phyloP scores from a whole-genome alignment of 129 eudicot genomes.

The Gnaphalium uliginosum region DNA sequence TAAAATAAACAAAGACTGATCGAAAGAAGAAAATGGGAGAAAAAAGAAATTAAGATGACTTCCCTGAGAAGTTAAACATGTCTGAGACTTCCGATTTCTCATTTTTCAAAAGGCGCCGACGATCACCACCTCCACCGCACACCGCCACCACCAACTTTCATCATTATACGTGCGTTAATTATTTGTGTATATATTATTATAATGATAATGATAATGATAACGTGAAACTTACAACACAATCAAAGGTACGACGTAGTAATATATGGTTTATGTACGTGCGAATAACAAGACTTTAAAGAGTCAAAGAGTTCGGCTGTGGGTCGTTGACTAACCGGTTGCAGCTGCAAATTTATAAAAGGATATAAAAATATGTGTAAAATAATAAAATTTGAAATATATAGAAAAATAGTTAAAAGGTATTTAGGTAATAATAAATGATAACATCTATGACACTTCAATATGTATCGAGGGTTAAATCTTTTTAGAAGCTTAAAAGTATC shows the following conservation, averaged over 20 bases:
- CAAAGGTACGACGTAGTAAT: too few species aligned
- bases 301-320: constrained; percentile 27
- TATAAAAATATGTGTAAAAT: too few species aligned
- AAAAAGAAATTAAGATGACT: constrained; percentile 21
- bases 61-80: constrained; percentile 40
- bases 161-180: constrained; percentile 14
- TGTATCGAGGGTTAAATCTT: too few species aligned
- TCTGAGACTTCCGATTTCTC: constrained; percentile 15
- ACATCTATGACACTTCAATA: not conserved
- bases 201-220: too few species aligned
- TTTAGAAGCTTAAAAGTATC: not conserved
- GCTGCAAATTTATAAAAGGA: too few species aligned
- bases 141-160: constrained; percentile 37
- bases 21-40: not conserved
- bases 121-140: constrained; percentile 26
- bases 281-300: constrained; percentile 29
- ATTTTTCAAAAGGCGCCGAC: constrained; percentile 31
- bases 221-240: too few species aligned
- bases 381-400: too few species aligned
- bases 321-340: too few species aligned
- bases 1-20: not conserved
- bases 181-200: not conserved
- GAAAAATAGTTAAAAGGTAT: too few species aligned
- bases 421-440: too few species aligned
- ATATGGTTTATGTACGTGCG: constrained; percentile 18